Base-by-base conservation (phyloP, 495 filamentous ascomycete species). In the Massariosphaeria phaeospora region DNA sequence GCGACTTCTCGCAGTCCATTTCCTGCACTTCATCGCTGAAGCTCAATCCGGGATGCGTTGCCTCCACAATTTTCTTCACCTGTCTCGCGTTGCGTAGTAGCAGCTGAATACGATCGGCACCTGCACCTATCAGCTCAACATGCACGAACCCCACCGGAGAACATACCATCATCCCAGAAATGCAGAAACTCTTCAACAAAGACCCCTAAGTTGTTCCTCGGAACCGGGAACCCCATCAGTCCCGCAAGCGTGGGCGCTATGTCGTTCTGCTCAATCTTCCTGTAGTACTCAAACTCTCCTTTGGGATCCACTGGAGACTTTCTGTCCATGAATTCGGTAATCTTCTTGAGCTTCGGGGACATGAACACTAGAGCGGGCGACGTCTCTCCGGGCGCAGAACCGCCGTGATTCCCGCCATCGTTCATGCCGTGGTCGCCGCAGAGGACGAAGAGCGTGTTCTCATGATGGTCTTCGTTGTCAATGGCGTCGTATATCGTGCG, bases 361-460 rank as follows among this genome's bases (percentile, higher is more conserved):
- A 95, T 82, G 65, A 99, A 96, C 25, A 95, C 76, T 34, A 99
- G 70, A 12, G 93, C 93, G 0, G 93, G 83, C 0, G 91, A 95
- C 9, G 93, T 97, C 72, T 99, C 93, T 5, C 94, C 89, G 15
- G 86, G 79, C 2, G 87, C 85, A 17, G 94, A 95, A 6, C 91
- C 93, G 10, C 93, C 93, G 68, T 99, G 93, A 64, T 97, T 97
- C 2, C 93, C 93, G 31, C 89, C 93, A 61, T 97, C 93, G 63
- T 96, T 99, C 93, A 99, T 99, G 17, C 93, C 93, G 67, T 99
- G 93, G 66, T 99, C 93, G 36, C 93, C 93, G 48, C 83, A 88
- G 7, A 99, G 71, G 1, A 99, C 80, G 44, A 99, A 78, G 13
- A 97, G 75, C 2, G 91, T 89, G 17, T 82, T 85, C 30, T 79